phyloP scores from a whole-genome alignment of 495 filamentous ascomycete species.

The Hypomontagnella submonticulosa region DNA sequence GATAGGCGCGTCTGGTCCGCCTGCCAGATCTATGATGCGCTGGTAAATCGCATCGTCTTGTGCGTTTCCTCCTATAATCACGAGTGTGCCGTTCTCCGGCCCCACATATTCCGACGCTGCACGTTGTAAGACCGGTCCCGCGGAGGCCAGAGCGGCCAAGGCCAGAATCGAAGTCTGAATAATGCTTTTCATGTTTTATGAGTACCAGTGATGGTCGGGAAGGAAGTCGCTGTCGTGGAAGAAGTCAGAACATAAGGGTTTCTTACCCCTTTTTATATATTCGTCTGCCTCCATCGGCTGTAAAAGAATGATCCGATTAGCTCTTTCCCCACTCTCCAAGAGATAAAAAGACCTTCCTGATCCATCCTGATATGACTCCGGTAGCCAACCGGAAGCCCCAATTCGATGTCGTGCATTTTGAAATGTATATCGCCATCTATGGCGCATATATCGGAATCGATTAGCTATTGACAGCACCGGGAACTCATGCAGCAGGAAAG shows the following conservation, averaged over 20 bases:
- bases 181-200: slow-evolving; percentile 24
- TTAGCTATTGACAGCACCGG: neutral
- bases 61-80: slow-evolving; percentile 50
- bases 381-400: slow-evolving; percentile 35
- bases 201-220: neutral
- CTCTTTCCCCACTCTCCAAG: slow-evolving; percentile 29
- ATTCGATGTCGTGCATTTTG: slow-evolving; percentile 37
- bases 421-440: slow-evolving; percentile 41
- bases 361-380: slow-evolving; percentile 25
- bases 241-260: neutral
- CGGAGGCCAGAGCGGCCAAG: slow-evolving; percentile 29
- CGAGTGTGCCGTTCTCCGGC: slow-evolving; percentile 47
- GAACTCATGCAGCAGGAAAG: neutral
- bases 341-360: slow-evolving; percentile 36
- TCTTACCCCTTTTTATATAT: slow-evolving; percentile 25
- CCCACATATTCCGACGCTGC: slow-evolving; percentile 48
- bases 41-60: slow-evolving; percentile 58
- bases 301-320: slow-evolving; percentile 44
- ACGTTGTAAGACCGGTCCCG: slow-evolving; percentile 16
- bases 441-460: slow-evolving; percentile 18
- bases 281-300: slow-evolving; percentile 26
- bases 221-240: neutral
- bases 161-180: slow-evolving; percentile 23
- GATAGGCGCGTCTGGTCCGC: slow-evolving; percentile 57
- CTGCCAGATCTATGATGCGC: slow-evolving; percentile 55